phyloP scores from a whole-genome alignment of 257 asterid genomes.

The Primulina tabacum region DNA sequence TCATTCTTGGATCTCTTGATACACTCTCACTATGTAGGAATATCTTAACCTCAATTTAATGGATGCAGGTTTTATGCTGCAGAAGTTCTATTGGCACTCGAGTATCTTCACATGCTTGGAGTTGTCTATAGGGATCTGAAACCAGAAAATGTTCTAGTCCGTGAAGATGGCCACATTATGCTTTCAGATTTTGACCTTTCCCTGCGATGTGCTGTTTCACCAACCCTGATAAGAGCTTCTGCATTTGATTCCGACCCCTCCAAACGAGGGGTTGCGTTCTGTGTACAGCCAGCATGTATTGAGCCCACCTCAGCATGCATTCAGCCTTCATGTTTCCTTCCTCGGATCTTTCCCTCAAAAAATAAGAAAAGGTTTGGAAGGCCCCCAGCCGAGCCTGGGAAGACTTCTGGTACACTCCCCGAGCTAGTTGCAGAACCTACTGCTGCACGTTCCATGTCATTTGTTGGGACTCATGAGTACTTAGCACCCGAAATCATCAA shows the following conservation, averaged over 20 bases:
- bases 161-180: background rate
- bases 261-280: conserved; percentile 8
- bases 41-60: background rate
- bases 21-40: background rate
- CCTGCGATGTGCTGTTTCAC: conserved; percentile 39
- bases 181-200: conserved; percentile 39
- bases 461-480: conserved; percentile 37
- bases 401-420: background rate
- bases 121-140: conserved; percentile 38
- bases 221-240: conserved; percentile 38
- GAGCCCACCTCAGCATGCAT: conserved; percentile 21
- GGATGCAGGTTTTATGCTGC: conserved; percentile 47
- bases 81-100: conserved; percentile 49
- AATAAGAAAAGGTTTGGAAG: conserved; percentile 9
- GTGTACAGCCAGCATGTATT: conserved; percentile 13
- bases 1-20: background rate
- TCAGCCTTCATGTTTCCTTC: conserved; percentile 23
- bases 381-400: conserved; percentile 9
- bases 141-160: background rate
- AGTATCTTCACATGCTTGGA: conserved; percentile 48
- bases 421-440: conserved; percentile 23
- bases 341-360: conserved; percentile 10
- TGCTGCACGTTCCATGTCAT: conserved; percentile 18
- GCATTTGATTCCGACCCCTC: conserved; percentile 18
- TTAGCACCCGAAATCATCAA: conserved; percentile 48